Evolutionary conservation across 2,329 filamentous ascomycete species (phyloP), one percentile per base, ranked within the genome.

Genomic region (Diaporthe velutina): DNA sequence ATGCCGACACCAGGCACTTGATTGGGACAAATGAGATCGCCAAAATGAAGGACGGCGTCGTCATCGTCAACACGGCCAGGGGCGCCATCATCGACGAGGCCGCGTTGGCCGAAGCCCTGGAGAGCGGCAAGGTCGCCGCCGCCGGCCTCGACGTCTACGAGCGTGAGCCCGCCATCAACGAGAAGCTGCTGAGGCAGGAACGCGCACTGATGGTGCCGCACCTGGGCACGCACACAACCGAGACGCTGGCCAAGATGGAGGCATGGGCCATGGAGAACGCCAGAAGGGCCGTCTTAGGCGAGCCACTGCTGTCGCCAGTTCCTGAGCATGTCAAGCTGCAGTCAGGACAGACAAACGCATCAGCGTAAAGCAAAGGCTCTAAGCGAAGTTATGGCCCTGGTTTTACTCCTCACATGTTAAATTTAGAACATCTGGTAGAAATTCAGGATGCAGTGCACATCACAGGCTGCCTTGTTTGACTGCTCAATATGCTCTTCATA

Each of bases 1-100:
- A 82, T 40, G 78, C 78, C 0, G 73, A 80, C 4, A 89, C 87
- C 0, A 83, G 77, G 1, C 79, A 82, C 2, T 74, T 88, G 35
- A 85, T 89, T 19, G 82, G 82, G 0, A 74, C 78, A 0, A 76
- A 75, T 0, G 83, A 88, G 76, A 86, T 89, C 19, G 78, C 79
- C 0, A 81, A 80, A 22, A 89, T 90, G 85, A 89, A 88, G 74
- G 80, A 84, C 2, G 86, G 87, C 0, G 79, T 82, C 0, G 84
- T 86, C 71, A 78, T 90, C 5, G 81, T 90, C 42, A 90, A 90
- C 77, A 90, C 88, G 0, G 86, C 88, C 0, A 83, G 88, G 0
- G 88, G 88, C 0, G 83, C 83, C 17, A 80, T 90, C 4, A 80
- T 90, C 0, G 84, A 90, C 74, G 87, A 90, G 76, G 78, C 80